Evolutionary conservation across 164 flowering plant genomes (phyloP), one percentile per base, ranked within the genome.

Genomic region (Warburgia ugandensis): DNA sequence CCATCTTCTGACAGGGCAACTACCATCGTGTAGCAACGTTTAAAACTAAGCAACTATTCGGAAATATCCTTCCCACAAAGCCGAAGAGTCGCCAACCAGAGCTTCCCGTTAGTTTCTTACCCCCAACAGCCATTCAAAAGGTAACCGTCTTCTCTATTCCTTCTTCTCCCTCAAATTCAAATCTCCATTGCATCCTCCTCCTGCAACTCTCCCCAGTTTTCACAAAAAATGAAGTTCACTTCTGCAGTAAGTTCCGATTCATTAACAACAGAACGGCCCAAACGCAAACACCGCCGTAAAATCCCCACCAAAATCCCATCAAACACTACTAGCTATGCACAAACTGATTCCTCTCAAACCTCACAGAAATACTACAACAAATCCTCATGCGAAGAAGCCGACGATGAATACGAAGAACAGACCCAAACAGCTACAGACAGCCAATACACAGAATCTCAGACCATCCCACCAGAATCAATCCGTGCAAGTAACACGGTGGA

Each of bases 121-220:
- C n/a, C n/a, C n/a, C n/a, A n/a, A n/a, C n/a, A n/a, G n/a, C n/a
- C n/a, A n/a, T n/a, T n/a, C 94, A 84, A 37, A 84, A 79, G 60
- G 94, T 84, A 59, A 79, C 82, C 0, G 88, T 85, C 21, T 19
- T 32, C 52, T 47, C 29, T 31, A 17, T 19, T 25, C 4, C 11
- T 31, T 29, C 26, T n/a, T 3, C 12, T 31, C 52, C 2, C 12
- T 8, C 6, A 30, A 20, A 30, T 17, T 32, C 27, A 45, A 28
- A 2, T 45, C 49, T 45, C 30, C 32, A 16, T 27, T 19, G 12
- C 32, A 45, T 26, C 13, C 8, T 11, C 49, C 10, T 2, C 17
- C 32, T 1, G 5, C 26, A 45, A 2, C 17, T 26, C 8, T 5
- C 32, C 28, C n/a, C 21, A 19, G 14, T 43, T 43, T 11, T 13